phyloP scores from a whole-genome alignment of 2,329 filamentous ascomycete species.

The Colletotrichum orbiculare region DNA sequence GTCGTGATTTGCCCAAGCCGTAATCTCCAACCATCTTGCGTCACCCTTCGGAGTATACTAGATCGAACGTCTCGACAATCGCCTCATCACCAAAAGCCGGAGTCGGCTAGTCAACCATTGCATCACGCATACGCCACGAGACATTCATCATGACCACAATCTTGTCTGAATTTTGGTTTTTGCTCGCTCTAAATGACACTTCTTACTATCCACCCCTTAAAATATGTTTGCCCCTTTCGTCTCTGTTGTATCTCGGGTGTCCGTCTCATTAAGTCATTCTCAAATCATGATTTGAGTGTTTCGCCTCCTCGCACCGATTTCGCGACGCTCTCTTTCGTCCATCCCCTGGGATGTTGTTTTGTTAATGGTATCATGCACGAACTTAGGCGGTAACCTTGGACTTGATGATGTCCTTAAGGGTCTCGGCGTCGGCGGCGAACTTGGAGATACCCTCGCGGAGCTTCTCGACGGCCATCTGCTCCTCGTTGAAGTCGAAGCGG shows the following conservation, averaged over 20 bases:
- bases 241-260: slow-evolving; percentile 18
- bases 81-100: too few relatives aligned
- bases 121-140: too few relatives aligned
- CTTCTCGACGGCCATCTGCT: slow-evolving; percentile 99
- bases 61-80: too few relatives aligned
- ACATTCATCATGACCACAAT: background rate
- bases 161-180: slow-evolving; percentile 17
- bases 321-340: slow-evolving; percentile 1
- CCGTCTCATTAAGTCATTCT: slow-evolving; percentile 38
- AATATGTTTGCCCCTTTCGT: slow-evolving; percentile 3
- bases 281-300: slow-evolving; percentile 31
- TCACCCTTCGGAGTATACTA: too few relatives aligned
- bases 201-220: slow-evolving; percentile 8
- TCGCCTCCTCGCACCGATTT: slow-evolving; percentile 24
- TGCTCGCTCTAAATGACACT: slow-evolving; percentile 19
- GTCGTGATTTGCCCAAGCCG: too few relatives aligned
- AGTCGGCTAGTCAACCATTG: too few relatives aligned
- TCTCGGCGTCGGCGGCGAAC: slow-evolving; percentile 95
- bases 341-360: background rate
- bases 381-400: slow-evolving; percentile 75
- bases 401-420: slow-evolving; percentile 91
- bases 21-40: too few relatives aligned
- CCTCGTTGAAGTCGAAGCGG: slow-evolving; percentile 99
- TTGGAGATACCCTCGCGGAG: slow-evolving; percentile 99
- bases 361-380: too few relatives aligned